These are phyloP conservation scores for Xylaria sp. DNA, from an alignment of 2,329 filamentous ascomycete genomes.

Conservation along the genomic window DNA sequence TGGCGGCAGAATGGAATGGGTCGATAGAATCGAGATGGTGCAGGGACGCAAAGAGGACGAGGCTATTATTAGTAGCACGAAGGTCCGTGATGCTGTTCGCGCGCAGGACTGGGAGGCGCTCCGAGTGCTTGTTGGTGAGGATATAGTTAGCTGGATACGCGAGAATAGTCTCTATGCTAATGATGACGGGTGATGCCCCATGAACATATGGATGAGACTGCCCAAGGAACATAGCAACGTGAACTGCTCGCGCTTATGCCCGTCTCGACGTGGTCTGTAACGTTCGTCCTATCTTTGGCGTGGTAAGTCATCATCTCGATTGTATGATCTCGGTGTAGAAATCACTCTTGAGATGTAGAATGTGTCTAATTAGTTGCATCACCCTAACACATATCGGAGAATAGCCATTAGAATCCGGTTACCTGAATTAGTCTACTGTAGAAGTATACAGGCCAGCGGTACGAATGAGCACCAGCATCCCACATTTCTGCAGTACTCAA, in stretches of 20 bases:
- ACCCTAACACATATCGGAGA: not conserved
- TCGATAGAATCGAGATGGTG: conserved; percentile 67
- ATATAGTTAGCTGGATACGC: conserved; percentile 68
- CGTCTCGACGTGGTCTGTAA: not conserved
- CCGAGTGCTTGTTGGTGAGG: conserved; percentile 63
- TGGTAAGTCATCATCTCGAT: not conserved
- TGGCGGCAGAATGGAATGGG: conserved; percentile 69
- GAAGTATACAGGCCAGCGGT: not conserved
- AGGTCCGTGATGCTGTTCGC: conserved; percentile 67
- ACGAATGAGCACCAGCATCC: not conserved
- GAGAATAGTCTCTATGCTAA: conserved; percentile 64
- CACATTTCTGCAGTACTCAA: not conserved
- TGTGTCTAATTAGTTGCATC: not conserved
- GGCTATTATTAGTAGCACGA: conserved; percentile 67
- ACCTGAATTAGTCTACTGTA: not conserved
- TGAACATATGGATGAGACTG: not conserved
- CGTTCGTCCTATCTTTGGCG: not conserved
- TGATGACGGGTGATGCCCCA: conserved; percentile 14
- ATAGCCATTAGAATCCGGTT: not conserved
- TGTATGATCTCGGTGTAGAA: not conserved
- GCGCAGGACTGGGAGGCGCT: conserved; percentile 59
- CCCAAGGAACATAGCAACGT: not conserved
- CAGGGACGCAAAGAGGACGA: conserved; percentile 51
- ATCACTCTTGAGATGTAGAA: not conserved
- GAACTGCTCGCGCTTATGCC: not conserved